Evolutionary conservation across 2,329 filamentous ascomycete genomes (phyloP), one percentile per base, ranked within the genome.

Genomic region (Aspergillus calidoustus): DNA sequence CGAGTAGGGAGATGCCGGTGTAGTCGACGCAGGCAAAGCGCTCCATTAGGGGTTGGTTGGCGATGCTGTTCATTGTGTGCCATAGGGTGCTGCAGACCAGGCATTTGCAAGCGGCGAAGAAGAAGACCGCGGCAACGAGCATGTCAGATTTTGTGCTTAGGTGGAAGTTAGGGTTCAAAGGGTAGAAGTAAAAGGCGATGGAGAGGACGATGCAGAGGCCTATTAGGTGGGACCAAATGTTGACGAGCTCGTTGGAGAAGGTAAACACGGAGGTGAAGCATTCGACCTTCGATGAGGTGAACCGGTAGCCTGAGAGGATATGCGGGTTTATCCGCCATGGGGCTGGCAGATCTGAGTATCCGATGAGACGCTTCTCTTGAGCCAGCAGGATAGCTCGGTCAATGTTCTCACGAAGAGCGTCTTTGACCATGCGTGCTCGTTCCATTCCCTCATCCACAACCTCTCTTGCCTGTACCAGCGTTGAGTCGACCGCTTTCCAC

Each of bases 61-160:
- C 93, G 58, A 98, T 96, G 70, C 92, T 92, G 81, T 94, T 97
- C 93, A 99, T 98, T 28, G 95, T 97, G 81, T 99, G 95, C 95
- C 95, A 99, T 73, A 98, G 88, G 66, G 90, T 94, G 64, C 91
- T 96, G 87, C 95, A 99, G 74, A 94, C 88, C 59, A 99, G 86
- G 72, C 94, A 98, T 77, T 98, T 93, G 82, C 89, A 93, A 50
- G 95, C 95, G 52, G 94, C 95, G 73, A 96, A 91, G 82, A 99
- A 97, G 84, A 99, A 99, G 67, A 96, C 86, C 23, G 91, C 93
- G 0, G 94, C 93, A 65, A 99, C 93, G 72, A 95, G 86, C 62
- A 98, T 87, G 74, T 99, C 95, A 53, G 91, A 87, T 57, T 92
- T 96, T 61, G 91, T 92, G 77, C 92, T 96, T 64, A 92, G 83